Percentiles rank a stretch among this genome's conserved stretches.
Conservation (phyloP, 2,329 filamentous ascomycete genomes). For the Ascochyta pisi region DNA sequence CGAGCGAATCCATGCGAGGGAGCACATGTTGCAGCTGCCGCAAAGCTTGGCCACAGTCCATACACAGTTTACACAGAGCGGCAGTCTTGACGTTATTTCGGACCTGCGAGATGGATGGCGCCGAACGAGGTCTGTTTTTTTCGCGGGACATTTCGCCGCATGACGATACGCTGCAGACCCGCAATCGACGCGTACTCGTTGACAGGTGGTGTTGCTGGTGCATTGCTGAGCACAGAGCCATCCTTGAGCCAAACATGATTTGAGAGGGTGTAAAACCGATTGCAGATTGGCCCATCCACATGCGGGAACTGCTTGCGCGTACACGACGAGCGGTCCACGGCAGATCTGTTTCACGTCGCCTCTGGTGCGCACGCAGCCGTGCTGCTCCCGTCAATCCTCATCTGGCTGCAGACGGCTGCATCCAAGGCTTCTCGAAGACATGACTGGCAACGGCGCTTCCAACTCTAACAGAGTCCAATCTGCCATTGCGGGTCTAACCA, state of each 20-base stretch:
- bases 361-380: slow-evolving; percentile 23
- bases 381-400: slow-evolving; percentile 28
- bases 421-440: slow-evolving; percentile 15
- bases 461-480: slow-evolving; percentile 12
- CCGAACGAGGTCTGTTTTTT: neutral
- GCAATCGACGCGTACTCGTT: slow-evolving; percentile 16
- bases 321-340: slow-evolving; percentile 30
- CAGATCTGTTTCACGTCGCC: slow-evolving; percentile 44
- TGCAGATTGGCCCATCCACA: slow-evolving; percentile 11
- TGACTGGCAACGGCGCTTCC: slow-evolving; percentile 21
- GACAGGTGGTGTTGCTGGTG: slow-evolving; percentile 2
- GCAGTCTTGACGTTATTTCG: slow-evolving; percentile 8
- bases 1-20: slow-evolving; percentile 17
- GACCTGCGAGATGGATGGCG: neutral
- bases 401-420: slow-evolving; percentile 6
- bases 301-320: slow-evolving; percentile 41
- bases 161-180: slow-evolving; percentile 11
- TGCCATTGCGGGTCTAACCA: neutral
- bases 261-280: slow-evolving; percentile 10
- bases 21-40: slow-evolving; percentile 11
- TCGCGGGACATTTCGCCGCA: slow-evolving; percentile 13
- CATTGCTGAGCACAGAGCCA: slow-evolving; percentile 2
- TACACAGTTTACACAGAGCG: neutral
- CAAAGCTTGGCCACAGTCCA: neutral
- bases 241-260: neutral